Base-by-base conservation (phyloP, 225 moss, liverwort and hornwort genomes). In the Pseudisothecium myosuroides region DNA sequence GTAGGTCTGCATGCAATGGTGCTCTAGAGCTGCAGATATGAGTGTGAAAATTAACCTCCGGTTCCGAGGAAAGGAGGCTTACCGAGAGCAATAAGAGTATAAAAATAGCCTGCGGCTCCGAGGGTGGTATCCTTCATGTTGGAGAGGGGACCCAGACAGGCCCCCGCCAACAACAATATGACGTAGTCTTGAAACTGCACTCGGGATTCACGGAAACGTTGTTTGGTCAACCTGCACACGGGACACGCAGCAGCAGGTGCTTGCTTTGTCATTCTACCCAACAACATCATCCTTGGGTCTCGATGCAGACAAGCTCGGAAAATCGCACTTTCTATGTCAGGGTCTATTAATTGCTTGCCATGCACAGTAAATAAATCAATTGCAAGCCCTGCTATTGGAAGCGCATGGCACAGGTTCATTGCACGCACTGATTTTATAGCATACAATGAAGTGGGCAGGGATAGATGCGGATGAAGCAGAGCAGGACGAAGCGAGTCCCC, bases 141-240 rank as follows among this genome's bases (percentile, higher is more conserved):
- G 18, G 96, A 94, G 88, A 96, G 83, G 43, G 94, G 83, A 88
- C 95, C 98, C 72, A 98, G 88, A 87, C 94, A 94, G 72, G 95
- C 94, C 58, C 98, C 98, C 17, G 97, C 97, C 85, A 98, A 89
- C 66, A 98, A 89, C 91, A 98, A 88, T 86, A 98, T 98, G 87
- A 98, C 92, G 88, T 94, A 97, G 86, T 98, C 98, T 86, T 97
- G 97, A 77, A 95, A 91, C 66, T 95, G 90, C 47, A 96, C 92
- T 62, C 95, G 94, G 15, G 96, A 90, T 89, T 98, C 97, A n/a
- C 98, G 95, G 60, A 98, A 97, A 36, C 94, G 93, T 89, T 98
- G 98, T 90, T 93, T 96, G 59, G 89, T 87, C 89, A 95, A 90
- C 80, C 98, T 98, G 50, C 81, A 83, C 84, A 87, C 28, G 37